Percentiles rank a stretch among this genome's conserved stretches.
phyloP scores from a whole-genome alignment of 1,284 basidiomycete genomes.

The Salmacisia buchloeana region DNA sequence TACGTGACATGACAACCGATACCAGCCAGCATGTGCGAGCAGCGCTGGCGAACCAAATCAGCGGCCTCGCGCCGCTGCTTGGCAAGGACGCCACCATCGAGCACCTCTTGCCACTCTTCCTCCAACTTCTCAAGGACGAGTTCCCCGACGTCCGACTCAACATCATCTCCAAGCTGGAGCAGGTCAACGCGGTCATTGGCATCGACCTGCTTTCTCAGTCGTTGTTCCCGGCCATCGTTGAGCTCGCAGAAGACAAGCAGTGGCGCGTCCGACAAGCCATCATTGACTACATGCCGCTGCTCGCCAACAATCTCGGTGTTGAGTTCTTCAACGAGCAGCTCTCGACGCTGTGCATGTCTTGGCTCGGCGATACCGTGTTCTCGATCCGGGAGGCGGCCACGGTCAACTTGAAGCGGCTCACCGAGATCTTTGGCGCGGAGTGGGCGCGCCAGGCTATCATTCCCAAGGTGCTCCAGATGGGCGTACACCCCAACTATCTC shows the following conservation, averaged over 20 bases:
- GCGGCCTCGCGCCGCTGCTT: constrained; percentile 89
- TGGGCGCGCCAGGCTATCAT: constrained; percentile 94
- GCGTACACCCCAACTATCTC: constrained; percentile 91
- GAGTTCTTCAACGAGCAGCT: constrained; percentile 98
- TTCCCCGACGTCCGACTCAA: constrained; percentile 97
- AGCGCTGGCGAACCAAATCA: constrained; percentile 91
- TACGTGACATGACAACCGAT: constrained; percentile 88
- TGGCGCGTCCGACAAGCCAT: constrained; percentile 99
- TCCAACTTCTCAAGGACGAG: constrained; percentile 95
- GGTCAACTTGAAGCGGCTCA: constrained; percentile 91
- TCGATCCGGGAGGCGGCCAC: constrained; percentile 97
- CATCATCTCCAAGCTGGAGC: constrained; percentile 97
- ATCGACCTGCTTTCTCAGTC: constrained; percentile 93
- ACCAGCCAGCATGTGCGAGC: constrained; percentile 94
- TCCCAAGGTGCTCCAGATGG: constrained; percentile 97
- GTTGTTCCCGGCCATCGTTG: constrained; percentile 92
- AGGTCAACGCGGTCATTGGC: constrained; percentile 92
- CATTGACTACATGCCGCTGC: constrained; percentile 95
- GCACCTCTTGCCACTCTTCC: constrained; percentile 90
- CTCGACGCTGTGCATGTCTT: constrained; percentile 95
- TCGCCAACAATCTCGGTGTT: constrained; percentile 93
- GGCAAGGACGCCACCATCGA: constrained; percentile 93
- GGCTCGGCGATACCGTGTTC: constrained; percentile 97
- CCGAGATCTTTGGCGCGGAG: constrained; percentile 96
- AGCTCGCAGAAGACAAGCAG: constrained; percentile 98